A percentile compares a stretch with the other conserved stretches of the same genome.
Conservation (phyloP, 306 rosid genomes). For the Prunus mira region DNA sequence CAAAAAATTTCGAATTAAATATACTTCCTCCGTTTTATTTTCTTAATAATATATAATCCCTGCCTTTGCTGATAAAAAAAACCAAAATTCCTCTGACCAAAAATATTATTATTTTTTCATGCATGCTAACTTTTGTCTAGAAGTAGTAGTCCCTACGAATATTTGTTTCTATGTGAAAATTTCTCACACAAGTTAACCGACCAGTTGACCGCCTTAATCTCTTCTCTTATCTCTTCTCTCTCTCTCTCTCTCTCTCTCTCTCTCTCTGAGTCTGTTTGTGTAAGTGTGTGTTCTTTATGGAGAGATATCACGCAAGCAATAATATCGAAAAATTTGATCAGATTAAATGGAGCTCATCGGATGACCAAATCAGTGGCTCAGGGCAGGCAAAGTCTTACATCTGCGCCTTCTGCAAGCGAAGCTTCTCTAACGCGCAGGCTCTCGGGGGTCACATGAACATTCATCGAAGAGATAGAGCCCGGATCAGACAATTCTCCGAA, state of each 20-base stretch:
- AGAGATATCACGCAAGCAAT: background rate
- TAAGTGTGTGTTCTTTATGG: background rate
- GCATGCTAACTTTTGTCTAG: background rate
- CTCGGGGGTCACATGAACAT: constrained; percentile 86
- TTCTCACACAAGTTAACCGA: background rate
- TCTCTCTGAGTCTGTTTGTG: too few relatives aligned
- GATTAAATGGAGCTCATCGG: constrained; percentile 35
- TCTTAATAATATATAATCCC: too few relatives aligned
- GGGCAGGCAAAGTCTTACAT: constrained; percentile 41
- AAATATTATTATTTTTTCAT: background rate
- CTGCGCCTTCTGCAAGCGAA: constrained; percentile 64
- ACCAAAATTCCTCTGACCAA: background rate
- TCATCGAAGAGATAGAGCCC: constrained; percentile 71
- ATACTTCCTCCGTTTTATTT: too few relatives aligned
- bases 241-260: too few relatives aligned
- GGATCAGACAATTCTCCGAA: constrained; percentile 52
- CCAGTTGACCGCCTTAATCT: background rate
- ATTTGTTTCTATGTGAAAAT: background rate
- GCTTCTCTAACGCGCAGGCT: constrained; percentile 79
- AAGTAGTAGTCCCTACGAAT: background rate
- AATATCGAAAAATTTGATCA: constrained; percentile 27
- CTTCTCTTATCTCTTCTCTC: too few relatives aligned
- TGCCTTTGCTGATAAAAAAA: too few relatives aligned
- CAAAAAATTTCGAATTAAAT: too few relatives aligned
- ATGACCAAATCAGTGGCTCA: constrained; percentile 30